phyloP scores from a whole-genome alignment of 176 grass and related monocot species.

The Zoysia japonica region DNA sequence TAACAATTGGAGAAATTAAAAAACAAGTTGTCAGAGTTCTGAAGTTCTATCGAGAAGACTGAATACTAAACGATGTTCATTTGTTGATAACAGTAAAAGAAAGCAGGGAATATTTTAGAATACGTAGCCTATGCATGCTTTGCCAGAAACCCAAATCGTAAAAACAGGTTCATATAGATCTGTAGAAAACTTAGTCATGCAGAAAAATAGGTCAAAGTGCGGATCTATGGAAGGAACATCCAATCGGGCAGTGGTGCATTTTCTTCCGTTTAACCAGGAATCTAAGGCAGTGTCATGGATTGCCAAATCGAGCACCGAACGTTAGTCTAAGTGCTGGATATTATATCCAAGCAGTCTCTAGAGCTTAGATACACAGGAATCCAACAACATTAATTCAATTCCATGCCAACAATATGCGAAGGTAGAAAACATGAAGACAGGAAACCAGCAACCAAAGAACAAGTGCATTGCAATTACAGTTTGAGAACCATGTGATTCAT shows the following conservation, averaged over 20 bases:
- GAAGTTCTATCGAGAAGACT: not conserved
- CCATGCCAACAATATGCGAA: not conserved
- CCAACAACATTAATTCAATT: not conserved
- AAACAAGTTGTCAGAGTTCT: not conserved
- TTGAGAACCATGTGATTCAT: not conserved
- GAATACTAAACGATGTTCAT: not conserved
- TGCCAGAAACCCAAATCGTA: not conserved
- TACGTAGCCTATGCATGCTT: not conserved
- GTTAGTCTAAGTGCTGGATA: not conserved
- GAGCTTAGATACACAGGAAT: not conserved
- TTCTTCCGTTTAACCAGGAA: not conserved
- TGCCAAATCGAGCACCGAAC: no score
- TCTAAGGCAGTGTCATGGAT: not conserved
- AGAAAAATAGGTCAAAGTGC: not conserved
- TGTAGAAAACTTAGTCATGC: not conserved
- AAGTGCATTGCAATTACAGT: not conserved
- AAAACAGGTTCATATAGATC: not conserved
- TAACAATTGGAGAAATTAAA: slow-evolving; percentile 8
- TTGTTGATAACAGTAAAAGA: not conserved
- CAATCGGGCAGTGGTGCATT: not conserved
- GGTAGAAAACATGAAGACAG: not conserved
- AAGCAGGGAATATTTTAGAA: not conserved
- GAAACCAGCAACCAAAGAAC: not conserved
- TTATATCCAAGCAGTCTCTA: not conserved
- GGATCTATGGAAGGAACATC: not conserved